Conservation (phyloP, 208 protist species). For the Acanthamoeba healyi region DNA sequence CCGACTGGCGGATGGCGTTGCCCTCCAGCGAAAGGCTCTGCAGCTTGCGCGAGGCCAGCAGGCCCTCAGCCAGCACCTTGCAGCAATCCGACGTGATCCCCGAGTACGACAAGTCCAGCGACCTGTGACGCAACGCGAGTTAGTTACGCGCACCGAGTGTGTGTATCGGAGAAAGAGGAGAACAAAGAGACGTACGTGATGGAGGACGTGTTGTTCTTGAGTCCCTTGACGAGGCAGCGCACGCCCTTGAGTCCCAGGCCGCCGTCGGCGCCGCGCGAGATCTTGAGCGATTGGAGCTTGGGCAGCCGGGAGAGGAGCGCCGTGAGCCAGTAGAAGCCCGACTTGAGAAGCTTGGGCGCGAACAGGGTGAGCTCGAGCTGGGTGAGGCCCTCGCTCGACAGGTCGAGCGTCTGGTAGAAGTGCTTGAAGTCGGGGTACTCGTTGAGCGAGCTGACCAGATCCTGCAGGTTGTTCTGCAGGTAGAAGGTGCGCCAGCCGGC, state of each 20-base stretch:
- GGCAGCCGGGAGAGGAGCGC: conserved; percentile 45
- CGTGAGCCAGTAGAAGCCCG: conserved; percentile 58
- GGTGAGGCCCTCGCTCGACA: conserved; percentile 10
- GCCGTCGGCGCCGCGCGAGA: neutral
- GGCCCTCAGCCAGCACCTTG: conserved; percentile 20
- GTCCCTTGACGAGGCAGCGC: conserved; percentile 58
- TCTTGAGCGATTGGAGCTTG: conserved; percentile 44
- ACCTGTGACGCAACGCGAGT: neutral
- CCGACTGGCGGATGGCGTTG: neutral
- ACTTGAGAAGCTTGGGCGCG: conserved; percentile 67
- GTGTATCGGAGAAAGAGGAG: neutral
- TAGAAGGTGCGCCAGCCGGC: conserved; percentile 29
- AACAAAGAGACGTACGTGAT: neutral
- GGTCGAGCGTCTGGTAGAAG: conserved; percentile 63
- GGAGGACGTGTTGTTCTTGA: conserved; percentile 57
- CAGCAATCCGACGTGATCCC: conserved; percentile 4
- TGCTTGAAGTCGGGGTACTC: conserved; percentile 62
- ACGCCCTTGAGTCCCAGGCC: conserved; percentile 54
- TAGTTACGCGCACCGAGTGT: too few species aligned
- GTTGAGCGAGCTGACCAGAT: conserved; percentile 68
- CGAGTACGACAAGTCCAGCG: conserved; percentile 58
- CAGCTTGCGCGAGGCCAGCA: neutral
- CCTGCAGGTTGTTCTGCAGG: conserved; percentile 76
- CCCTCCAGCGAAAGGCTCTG: conserved; percentile 25
- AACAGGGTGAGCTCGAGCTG: conserved; percentile 48